These are phyloP conservation scores for Tripterygium wilfordii DNA, from an alignment of 177 flowering plant genomes.

Conservation along the genomic window DNA sequence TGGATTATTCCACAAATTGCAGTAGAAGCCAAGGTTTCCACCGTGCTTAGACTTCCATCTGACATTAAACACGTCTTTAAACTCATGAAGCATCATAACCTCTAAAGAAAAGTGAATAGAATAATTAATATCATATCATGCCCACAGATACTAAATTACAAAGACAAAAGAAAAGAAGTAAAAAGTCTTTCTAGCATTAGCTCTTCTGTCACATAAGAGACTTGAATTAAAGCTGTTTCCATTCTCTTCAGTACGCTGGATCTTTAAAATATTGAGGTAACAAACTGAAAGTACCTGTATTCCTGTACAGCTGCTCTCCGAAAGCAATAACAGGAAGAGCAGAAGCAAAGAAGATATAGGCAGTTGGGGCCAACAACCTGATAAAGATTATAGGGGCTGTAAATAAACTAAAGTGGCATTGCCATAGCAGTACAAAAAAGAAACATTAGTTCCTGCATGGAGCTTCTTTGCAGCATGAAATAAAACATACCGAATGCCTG, in stretches of 20 bases:
- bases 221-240: neutral
- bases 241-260: too few species aligned
- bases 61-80: constrained; percentile 4
- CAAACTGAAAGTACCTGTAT: constrained; percentile 49
- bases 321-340: constrained; percentile 91
- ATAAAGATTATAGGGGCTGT: constrained; percentile 2
- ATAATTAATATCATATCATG: neutral
- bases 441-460: too few species aligned
- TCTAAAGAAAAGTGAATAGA: neutral
- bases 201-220: too few species aligned
- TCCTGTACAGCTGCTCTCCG: constrained; percentile 72
- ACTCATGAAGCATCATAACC: neutral
- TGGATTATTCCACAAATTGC: constrained; percentile 91
- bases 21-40: constrained; percentile 80
- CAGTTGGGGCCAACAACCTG: constrained; percentile 78
- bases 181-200: too few species aligned
- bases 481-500: constrained; percentile 42
- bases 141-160: too few species aligned
- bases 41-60: constrained; percentile 84
- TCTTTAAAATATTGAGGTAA: too few species aligned
- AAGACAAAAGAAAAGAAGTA: too few species aligned
- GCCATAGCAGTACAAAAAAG: too few species aligned
- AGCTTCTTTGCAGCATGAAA: neutral
- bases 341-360: constrained; percentile 79
- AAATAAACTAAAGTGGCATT: neutral